Conservation (phyloP, 1,139 yeast genomes). For the Kluyveromyces marxianus region DNA sequence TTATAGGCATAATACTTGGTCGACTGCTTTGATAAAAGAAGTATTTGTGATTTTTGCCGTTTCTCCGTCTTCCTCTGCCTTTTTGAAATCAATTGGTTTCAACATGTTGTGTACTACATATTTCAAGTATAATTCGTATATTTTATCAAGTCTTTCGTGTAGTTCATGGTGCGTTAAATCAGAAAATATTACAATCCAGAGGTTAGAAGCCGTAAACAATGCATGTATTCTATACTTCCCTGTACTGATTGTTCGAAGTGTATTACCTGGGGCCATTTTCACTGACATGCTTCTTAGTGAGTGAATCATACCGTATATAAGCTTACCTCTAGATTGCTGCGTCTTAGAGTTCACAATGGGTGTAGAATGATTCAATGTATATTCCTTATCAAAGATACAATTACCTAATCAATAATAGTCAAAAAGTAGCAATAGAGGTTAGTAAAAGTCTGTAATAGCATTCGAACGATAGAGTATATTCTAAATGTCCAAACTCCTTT, state of each 20-base stretch:
- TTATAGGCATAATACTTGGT: constrained; percentile 18
- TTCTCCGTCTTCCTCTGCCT: constrained; percentile 11
- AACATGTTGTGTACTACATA: constrained; percentile 55
- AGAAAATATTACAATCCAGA: constrained; percentile 67
- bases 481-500: too few relatives aligned
- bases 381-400: constrained; percentile 66
- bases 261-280: constrained; percentile 46
- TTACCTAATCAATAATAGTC: constrained; percentile 32
- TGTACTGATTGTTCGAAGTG: constrained; percentile 60
- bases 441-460: constrained; percentile 6
- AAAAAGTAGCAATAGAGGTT: constrained; percentile 2
- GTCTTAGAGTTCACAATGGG: constrained; percentile 51
- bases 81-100: constrained; percentile 28
- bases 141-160: constrained; percentile 52
- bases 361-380: constrained; percentile 32
- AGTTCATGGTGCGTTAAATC: constrained; percentile 60
- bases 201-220: constrained; percentile 69
- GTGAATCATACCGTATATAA: constrained; percentile 80
- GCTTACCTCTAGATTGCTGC: constrained; percentile 61
- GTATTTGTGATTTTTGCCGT: constrained; percentile 24
- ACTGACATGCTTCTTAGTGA: constrained; percentile 70
- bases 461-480: too few relatives aligned
- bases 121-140: constrained; percentile 63
- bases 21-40: constrained; percentile 24
- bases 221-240: constrained; percentile 72